phyloP scores from a whole-genome alignment of 2,329 filamentous ascomycete species.

The Bipolaris sorokiniana region DNA sequence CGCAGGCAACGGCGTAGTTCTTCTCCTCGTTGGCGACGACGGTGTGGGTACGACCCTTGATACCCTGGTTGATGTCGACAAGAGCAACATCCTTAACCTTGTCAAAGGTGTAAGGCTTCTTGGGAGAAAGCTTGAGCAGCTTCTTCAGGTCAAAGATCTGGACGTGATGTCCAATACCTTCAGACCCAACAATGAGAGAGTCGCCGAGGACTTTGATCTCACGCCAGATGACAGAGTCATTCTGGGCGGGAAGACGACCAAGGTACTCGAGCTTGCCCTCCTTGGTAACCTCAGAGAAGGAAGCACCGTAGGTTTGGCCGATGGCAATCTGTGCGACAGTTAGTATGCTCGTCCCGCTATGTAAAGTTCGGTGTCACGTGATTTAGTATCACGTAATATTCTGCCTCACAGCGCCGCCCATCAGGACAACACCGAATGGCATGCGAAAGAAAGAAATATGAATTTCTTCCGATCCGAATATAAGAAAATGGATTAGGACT shows the following conservation, averaged over 20 bases:
- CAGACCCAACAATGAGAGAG: slow-evolving; percentile 51
- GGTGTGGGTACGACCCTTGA: slow-evolving; percentile 45
- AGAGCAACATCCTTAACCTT: slow-evolving; percentile 38
- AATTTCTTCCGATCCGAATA: no score
- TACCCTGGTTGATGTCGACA: slow-evolving; percentile 36
- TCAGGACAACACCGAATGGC: no score
- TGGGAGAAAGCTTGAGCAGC: slow-evolving; percentile 42
- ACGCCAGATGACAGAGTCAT: slow-evolving; percentile 57
- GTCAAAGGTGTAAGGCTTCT: slow-evolving; percentile 40
- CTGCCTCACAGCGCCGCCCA: no score
- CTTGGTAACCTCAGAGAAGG: slow-evolving; percentile 59
- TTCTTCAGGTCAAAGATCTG: slow-evolving; percentile 67
- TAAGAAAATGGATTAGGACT: no score
- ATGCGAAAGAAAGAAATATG: no score
- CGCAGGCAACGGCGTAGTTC: slow-evolving; percentile 45
- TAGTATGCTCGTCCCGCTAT: not conserved
- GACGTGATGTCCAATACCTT: slow-evolving; percentile 57
- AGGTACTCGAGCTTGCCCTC: slow-evolving; percentile 60
- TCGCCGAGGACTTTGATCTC: slow-evolving; percentile 57
- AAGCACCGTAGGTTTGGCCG: slow-evolving; percentile 62
- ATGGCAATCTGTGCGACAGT: slow-evolving; percentile 50
- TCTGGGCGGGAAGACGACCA: slow-evolving; percentile 58
- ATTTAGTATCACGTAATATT: no score
- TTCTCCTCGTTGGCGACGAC: slow-evolving; percentile 46
- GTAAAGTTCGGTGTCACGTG: not conserved